Conservation (phyloP, 2,329 filamentous ascomycete species). For the Passalora sequoiae region DNA sequence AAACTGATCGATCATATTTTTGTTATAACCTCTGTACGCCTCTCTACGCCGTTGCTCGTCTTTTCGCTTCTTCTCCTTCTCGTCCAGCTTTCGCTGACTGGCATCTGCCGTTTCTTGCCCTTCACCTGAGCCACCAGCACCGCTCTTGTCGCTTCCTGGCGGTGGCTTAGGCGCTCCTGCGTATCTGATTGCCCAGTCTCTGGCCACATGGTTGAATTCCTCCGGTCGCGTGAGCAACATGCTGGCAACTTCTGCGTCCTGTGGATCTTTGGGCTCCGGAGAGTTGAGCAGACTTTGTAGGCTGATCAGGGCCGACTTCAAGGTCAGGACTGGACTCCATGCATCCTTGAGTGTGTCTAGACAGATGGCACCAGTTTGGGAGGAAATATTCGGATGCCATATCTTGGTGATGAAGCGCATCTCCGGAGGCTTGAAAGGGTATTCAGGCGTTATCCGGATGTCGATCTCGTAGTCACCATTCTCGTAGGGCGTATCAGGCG, state of each 20-base stretch:
- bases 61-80: constrained; percentile 49
- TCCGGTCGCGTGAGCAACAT: constrained; percentile 79
- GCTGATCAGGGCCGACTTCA: constrained; percentile 90
- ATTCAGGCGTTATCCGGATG: constrained; percentile 79
- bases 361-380: constrained; percentile 80
- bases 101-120: constrained; percentile 35
- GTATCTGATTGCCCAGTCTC: constrained; percentile 83
- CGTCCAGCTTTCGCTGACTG: constrained; percentile 50
- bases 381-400: constrained; percentile 94
- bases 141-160: constrained; percentile 41
- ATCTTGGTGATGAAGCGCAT: constrained; percentile 93
- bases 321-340: constrained; percentile 94
- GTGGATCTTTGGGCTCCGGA: constrained; percentile 92
- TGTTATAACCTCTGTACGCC: constrained; percentile 79
- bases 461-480: constrained; percentile 78
- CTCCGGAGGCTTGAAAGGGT: constrained; percentile 85
- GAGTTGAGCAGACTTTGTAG: constrained; percentile 88
- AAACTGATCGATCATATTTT: constrained; percentile 75
- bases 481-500: constrained; percentile 89
- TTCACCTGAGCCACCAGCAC: constrained; percentile 23
- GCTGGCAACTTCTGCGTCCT: constrained; percentile 89
- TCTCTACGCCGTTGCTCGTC: constrained; percentile 48
- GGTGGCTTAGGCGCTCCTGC: constrained; percentile 67
- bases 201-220: constrained; percentile 73
- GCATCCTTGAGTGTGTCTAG: constrained; percentile 83